Evolutionary conservation across 2,329 filamentous ascomycete genomes (phyloP).

Genomic region (Ophiostoma piceae): DNA sequence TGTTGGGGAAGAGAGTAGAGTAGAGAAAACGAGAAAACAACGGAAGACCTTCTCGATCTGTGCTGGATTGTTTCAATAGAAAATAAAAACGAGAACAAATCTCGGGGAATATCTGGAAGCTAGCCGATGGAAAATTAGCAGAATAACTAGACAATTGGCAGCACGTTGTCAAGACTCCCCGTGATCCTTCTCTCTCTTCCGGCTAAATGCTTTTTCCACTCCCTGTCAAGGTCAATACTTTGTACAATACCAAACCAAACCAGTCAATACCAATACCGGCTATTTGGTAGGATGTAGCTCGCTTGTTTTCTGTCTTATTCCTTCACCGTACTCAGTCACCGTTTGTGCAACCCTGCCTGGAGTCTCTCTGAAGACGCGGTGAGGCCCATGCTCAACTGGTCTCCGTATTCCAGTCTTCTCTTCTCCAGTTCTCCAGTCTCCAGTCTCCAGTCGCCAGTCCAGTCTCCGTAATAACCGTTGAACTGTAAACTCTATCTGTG

Average conservation of each 20-base stretch:
- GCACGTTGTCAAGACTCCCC: no score
- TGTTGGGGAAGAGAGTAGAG: no score
- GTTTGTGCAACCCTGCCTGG: no score
- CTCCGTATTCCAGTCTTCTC: no score
- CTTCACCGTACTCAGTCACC: not conserved
- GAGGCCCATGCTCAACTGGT: no score
- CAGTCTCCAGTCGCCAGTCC: no score
- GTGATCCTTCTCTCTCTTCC: not conserved
- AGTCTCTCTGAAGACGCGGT: no score
- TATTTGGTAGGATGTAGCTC: not conserved
- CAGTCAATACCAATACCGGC: not conserved
- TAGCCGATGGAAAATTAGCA: no score
- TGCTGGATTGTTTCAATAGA: not conserved
- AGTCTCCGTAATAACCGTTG: not conserved
- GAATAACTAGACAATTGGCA: no score
- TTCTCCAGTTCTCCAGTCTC: no score
- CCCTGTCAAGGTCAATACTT: not conserved
- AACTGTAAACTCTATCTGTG: not conserved
- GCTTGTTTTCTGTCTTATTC: not conserved
- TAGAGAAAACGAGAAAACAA: not conserved
- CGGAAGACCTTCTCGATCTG: not conserved
- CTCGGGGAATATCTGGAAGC: not conserved
- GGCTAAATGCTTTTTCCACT: conserved; percentile 4
- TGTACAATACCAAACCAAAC: no score
- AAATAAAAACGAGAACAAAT: no score